Base-by-base conservation (phyloP, 106 monocot species). In the Platanthera guangdongensis region DNA sequence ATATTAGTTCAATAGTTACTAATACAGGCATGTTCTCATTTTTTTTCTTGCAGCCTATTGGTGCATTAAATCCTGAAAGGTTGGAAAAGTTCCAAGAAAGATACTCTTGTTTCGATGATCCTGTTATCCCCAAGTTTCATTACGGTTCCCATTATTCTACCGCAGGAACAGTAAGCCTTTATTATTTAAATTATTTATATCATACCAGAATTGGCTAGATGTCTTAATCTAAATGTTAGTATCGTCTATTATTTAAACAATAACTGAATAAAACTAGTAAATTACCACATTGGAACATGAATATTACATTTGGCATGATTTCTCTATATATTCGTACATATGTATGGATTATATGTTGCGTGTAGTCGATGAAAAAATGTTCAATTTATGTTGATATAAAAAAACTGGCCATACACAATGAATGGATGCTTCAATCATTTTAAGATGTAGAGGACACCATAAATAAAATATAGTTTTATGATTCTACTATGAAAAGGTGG, bases 101-200 rank as follows among this genome's bases (percentile, higher is more conserved):
- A 69, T 97, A 97, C 72, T 85, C 88, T 52, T 91, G 81, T 65
- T 97, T 97, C 83, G 96, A 97, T 69, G 96, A 97, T 86, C 96
- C 93, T 74, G 50, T 89, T 65, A 97, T 97, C 68, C 96, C 96
- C 74, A 97, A 97, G 80, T 97, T 97, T 50, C 93, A 97, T 74
- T 97, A 97, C 86, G 96, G 96, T 46, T 97, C 96, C 48, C 96
- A 97, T 78, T 97, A 97, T 76, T 97, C 96, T 71, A 97, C 90
- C 79, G 96, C 93, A 57, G 96, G 93, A 86, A 93, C 89, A 28
- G 96, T 97, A 91, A 88, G 81, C 52, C 12, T 69, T 69, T 48
- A 47, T 62, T 21, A 19, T 19, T 51, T 72, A 4, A 6, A n/a
- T 19, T 72, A 6, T 50, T 72, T 51, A 50, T 50, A 51, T 9